Evolutionary conservation across 768 basidiomycete genomes (phyloP).

Genomic region (Botryobasidium botryosum): DNA sequence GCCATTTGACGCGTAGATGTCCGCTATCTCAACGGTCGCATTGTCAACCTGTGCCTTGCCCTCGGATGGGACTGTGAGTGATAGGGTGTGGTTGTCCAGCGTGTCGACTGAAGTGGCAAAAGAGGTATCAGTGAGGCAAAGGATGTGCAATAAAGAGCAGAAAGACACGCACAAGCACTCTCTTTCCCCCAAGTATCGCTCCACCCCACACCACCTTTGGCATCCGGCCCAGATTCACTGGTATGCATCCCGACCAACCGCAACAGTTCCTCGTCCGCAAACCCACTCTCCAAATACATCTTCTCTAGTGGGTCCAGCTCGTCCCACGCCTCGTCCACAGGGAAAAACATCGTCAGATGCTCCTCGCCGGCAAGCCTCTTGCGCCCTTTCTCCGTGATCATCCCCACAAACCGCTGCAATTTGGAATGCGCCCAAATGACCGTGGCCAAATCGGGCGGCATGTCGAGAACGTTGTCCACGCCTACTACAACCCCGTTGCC

Average conservation of each 20-base stretch:
- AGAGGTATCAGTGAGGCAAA: neutral
- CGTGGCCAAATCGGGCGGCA: conserved; percentile 43
- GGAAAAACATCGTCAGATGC: conserved; percentile 77
- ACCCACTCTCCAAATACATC: conserved; percentile 76
- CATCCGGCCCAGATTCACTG: conserved; percentile 23
- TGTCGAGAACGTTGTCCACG: conserved; percentile 52
- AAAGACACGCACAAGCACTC: neutral
- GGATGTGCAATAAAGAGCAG: neutral
- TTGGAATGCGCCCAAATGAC: conserved; percentile 29
- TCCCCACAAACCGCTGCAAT: conserved; percentile 55
- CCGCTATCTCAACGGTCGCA: conserved; percentile 38
- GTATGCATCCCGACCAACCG: conserved; percentile 69
- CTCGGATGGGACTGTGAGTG: conserved; percentile 36
- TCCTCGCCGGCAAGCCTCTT: conserved; percentile 44
- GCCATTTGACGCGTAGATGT: conserved; percentile 89
- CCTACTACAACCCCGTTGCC: conserved; percentile 68
- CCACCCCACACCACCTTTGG: conserved; percentile 19
- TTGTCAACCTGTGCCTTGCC: conserved; percentile 22
- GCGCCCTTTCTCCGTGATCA: conserved; percentile 45
- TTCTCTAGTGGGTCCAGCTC: conserved; percentile 58
- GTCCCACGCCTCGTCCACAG: conserved; percentile 73
- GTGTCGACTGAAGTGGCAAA: conserved; percentile 10
- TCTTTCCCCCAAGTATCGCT: conserved; percentile 17
- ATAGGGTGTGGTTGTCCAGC: conserved; percentile 38
- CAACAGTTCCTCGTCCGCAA: conserved; percentile 60